phyloP scores from a whole-genome alignment of 805 yeast species.

The Kurtzmaniella fragi region DNA sequence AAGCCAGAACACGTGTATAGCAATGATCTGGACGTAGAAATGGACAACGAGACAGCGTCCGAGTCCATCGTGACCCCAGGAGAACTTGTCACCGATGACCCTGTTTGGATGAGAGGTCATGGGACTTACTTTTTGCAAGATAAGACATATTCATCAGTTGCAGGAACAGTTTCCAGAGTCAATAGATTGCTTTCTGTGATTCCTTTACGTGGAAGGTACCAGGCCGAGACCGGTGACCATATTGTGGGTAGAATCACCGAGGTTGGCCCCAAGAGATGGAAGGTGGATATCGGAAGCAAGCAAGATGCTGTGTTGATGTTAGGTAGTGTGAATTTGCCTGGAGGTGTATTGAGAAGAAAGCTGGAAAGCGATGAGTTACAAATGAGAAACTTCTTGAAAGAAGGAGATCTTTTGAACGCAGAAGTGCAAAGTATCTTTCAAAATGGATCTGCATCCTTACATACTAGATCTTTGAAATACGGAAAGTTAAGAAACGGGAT shows the following conservation, averaged over 20 bases:
- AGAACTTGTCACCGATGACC: conserved; percentile 91
- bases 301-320: conserved; percentile 89
- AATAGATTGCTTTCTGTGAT: conserved; percentile 81
- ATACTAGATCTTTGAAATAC: conserved; percentile 90
- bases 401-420: conserved; percentile 92
- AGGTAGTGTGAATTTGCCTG: conserved; percentile 95
- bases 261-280: conserved; percentile 93
- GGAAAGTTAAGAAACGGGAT: conserved; percentile 93
- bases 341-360: conserved; percentile 92
- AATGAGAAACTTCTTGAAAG: conserved; percentile 90
- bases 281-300: conserved; percentile 92
- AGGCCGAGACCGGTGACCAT: conserved; percentile 96
- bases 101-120: conserved; percentile 98
- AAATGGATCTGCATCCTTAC: conserved; percentile 91
- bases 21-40: conserved; percentile 36
- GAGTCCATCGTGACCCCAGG: conserved; percentile 81
- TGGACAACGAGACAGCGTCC: conserved; percentile 26
- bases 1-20: conserved; percentile 16
- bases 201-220: conserved; percentile 82
- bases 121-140: conserved; percentile 83
- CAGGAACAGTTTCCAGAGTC: conserved; percentile 83
- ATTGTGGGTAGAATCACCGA: conserved; percentile 90
- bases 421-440: conserved; percentile 88
- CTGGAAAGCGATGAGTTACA: conserved; percentile 93
- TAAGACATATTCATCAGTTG: conserved; percentile 82